Percentiles rank a stretch among this genome's conserved stretches.
These are phyloP conservation scores for Leccinum fallax DNA, from an alignment of 1,284 basidiomycete species.

Conservation along the genomic window DNA sequence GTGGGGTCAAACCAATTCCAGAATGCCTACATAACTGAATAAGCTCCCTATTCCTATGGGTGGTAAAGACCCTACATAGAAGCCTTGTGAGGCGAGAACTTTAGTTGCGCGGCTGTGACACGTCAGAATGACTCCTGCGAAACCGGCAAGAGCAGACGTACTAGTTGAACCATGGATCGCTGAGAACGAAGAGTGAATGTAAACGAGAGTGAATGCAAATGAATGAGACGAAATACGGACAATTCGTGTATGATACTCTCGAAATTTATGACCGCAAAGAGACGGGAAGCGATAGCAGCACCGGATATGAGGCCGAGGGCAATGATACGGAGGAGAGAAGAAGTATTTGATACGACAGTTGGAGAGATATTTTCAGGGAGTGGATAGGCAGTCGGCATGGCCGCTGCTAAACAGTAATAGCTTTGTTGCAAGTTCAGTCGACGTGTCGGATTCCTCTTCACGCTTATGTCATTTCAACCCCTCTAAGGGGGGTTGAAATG, in stretches of 20 bases:
- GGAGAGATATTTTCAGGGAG: slow-evolving; percentile 71
- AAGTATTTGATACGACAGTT: slow-evolving; percentile 76
- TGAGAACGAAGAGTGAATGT: slow-evolving; percentile 35
- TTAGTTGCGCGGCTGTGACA: slow-evolving; percentile 80
- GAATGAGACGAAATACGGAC: slow-evolving; percentile 49
- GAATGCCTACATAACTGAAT: slow-evolving; percentile 72
- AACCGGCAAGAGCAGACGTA: slow-evolving; percentile 44
- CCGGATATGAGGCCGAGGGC: slow-evolving; percentile 87
- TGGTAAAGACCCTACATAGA: slow-evolving; percentile 71
- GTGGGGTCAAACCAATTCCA: slow-evolving; percentile 99
- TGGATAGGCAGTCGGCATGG: slow-evolving; percentile 69
- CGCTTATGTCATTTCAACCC: slow-evolving; percentile 10
- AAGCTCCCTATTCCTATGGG: neutral
- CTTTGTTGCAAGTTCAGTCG: neutral
- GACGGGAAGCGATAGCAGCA: slow-evolving; percentile 92
- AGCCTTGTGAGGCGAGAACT: slow-evolving; percentile 88
- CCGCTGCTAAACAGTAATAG: slow-evolving; percentile 20
- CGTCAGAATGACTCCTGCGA: slow-evolving; percentile 10
- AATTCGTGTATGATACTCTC: slow-evolving; percentile 99
- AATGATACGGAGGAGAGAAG: slow-evolving; percentile 84
- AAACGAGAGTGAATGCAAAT: slow-evolving; percentile 5
- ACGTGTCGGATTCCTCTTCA: slow-evolving; percentile 14
- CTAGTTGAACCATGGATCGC: slow-evolving; percentile 99
- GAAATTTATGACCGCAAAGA: slow-evolving; percentile 98
- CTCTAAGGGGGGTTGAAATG: slow-evolving; percentile 4